Base-by-base conservation (phyloP, 2,329 filamentous ascomycete species). In the Phyllosticta citribraziliensis region DNA sequence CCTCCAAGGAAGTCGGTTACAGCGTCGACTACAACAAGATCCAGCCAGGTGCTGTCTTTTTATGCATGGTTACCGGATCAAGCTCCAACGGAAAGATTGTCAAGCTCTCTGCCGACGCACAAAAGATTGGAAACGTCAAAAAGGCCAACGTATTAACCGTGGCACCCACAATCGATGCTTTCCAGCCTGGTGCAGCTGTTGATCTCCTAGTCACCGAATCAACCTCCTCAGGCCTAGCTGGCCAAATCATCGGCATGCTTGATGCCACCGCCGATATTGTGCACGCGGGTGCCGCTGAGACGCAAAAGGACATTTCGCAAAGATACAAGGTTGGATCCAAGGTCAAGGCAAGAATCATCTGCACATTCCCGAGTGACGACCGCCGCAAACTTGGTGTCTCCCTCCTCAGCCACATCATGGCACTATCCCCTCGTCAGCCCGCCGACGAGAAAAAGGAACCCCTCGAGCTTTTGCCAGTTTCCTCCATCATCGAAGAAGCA, bases 241-340 rank as follows among this genome's bases (percentile, higher is more conserved):
- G 94, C 68, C 97, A 97, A 73, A 84, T 97, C 53, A 88, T 99
- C 82, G 95, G 94, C 17, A 85, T 92, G 71, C 77, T 99, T 24
- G 90, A 97, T 74, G 89, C 90, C 11, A 97, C 91, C 1, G 91
- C 93, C 19, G 94, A 99, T 73, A 73, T 93, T 40, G 84, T 97
- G 52, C 94, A 99, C 73, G 96, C 91, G 14, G 91, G 91, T 40
- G 83, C 84, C 57, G 88, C 86, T 3, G 83, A 85, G 52, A 82
- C 84, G 61, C 84, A 84, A 25, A 80, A 84, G 54, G 86, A 94
- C 65, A 76, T 96, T 52, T 84, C 86, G 55, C 84, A 87, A 55
- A 88, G 88, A 70, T 93, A 89, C 79, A 92, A 94, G 72, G 80
- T 89, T 62, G 91, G 91, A 52, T 86, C 87, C 58, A 96, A 93